Conservation (phyloP, 1,284 basidiomycete species). For the Meira miltonrushii region DNA sequence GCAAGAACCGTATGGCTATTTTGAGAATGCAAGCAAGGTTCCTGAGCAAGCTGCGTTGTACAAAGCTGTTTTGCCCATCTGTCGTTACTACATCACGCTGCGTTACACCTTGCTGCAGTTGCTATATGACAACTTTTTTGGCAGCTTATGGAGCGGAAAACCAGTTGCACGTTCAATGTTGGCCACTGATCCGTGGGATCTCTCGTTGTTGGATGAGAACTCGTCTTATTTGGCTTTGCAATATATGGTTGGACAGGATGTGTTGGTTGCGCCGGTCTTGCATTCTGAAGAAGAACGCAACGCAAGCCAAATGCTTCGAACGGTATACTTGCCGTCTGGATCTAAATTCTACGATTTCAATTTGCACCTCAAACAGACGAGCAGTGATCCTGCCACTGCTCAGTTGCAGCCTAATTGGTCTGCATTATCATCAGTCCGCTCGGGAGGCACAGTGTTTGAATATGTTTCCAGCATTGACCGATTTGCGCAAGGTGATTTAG, state of each 20-base stretch:
- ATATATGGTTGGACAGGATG: constrained; percentile 1
- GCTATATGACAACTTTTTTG: constrained; percentile 7
- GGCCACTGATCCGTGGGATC: constrained; percentile 10
- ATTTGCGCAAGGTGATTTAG: constrained; percentile 7
- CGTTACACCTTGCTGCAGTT: constrained; percentile 7
- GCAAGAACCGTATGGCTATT: constrained; percentile 10
- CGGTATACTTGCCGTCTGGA: not conserved
- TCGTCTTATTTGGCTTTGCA: not conserved
- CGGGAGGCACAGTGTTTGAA: constrained; percentile 3
- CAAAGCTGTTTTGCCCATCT: constrained; percentile 6
- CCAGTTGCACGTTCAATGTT: constrained; percentile 3
- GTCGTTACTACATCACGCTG: constrained; percentile 6
- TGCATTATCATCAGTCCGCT: not conserved
- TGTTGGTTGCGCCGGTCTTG: not conserved
- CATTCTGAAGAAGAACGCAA: not conserved
- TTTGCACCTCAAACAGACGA: not conserved
- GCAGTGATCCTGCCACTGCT: not conserved
- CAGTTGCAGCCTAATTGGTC: not conserved
- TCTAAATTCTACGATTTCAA: constrained; percentile 4
- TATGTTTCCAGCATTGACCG: constrained; percentile 5
- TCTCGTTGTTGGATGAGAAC: not conserved
- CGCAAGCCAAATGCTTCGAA: not conserved
- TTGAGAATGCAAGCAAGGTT: not conserved
- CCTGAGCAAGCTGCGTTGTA: not conserved
- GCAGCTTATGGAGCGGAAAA: constrained; percentile 3